A percentile compares a stretch with the other conserved stretches of the same genome.
Evolutionary conservation across 768 basidiomycete genomes (phyloP).

Genomic region (Suillus hirtellus): DNA sequence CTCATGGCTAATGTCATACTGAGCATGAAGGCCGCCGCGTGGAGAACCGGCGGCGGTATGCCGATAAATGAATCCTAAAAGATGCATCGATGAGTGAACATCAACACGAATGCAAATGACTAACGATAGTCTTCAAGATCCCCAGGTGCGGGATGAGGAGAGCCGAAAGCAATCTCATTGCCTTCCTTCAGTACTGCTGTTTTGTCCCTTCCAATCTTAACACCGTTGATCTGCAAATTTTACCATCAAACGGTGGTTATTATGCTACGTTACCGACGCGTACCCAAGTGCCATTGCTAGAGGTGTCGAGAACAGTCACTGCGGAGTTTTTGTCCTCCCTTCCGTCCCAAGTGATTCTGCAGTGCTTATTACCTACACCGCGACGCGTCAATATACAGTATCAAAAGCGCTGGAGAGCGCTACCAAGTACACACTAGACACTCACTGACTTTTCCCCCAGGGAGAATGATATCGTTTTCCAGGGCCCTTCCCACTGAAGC

Average conservation of each 20-base stretch:
- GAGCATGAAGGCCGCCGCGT: slow-evolving; percentile 55
- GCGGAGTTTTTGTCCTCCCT: slow-evolving; percentile 31
- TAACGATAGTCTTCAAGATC: slow-evolving; percentile 73
- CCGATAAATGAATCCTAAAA: slow-evolving; percentile 69
- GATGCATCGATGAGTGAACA: background rate
- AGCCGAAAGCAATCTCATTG: slow-evolving; percentile 87
- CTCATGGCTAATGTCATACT: slow-evolving; percentile 67
- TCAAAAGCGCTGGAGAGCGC: slow-evolving; percentile 15
- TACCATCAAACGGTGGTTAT: background rate
- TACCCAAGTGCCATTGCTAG: slow-evolving; percentile 48
- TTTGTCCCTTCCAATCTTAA: slow-evolving; percentile 39
- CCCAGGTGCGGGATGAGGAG: slow-evolving; percentile 44
- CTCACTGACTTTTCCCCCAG: slow-evolving; percentile 75
- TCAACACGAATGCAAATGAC: slow-evolving; percentile 27
- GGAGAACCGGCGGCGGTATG: slow-evolving; percentile 54
- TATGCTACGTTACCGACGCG: slow-evolving; percentile 7
- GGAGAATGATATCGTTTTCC: slow-evolving; percentile 55
- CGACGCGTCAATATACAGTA: slow-evolving; percentile 27
- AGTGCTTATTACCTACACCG: slow-evolving; percentile 39
- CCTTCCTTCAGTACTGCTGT: slow-evolving; percentile 54
- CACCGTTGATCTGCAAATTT: slow-evolving; percentile 38
- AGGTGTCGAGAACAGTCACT: slow-evolving; percentile 36
- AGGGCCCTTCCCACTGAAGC: slow-evolving; percentile 58
- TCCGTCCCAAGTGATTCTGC: slow-evolving; percentile 39
- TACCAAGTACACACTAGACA: slow-evolving; percentile 17